These are phyloP conservation scores for Ceratobasidium sp. DNA, from an alignment of 1,284 basidiomycete species.

Conservation along the genomic window DNA sequence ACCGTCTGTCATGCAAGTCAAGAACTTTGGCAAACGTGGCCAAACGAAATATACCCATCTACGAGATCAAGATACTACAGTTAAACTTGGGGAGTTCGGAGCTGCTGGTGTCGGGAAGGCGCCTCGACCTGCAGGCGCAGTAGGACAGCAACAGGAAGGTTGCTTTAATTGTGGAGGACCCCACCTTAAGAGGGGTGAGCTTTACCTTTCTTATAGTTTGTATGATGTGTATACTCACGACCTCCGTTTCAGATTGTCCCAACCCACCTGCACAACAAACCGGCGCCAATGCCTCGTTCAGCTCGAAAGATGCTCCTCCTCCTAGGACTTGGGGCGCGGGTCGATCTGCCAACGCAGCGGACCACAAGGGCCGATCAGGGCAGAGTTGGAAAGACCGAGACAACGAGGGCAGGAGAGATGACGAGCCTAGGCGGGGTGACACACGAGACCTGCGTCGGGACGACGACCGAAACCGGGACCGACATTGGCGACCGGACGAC, in stretches of 20 bases:
- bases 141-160: slow-evolving; percentile 68
- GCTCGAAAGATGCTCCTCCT: slow-evolving; percentile 47
- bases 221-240: neutral
- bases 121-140: slow-evolving; percentile 57
- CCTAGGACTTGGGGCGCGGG: slow-evolving; percentile 36
- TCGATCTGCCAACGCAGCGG: slow-evolving; percentile 28
- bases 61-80: slow-evolving; percentile 92
- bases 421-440: slow-evolving; percentile 45
- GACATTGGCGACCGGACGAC: slow-evolving; percentile 50
- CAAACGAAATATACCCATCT: slow-evolving; percentile 96
- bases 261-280: slow-evolving; percentile 60
- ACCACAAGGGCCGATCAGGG: slow-evolving; percentile 41
- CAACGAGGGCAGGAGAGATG: slow-evolving; percentile 45
- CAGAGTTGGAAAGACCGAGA: slow-evolving; percentile 48
- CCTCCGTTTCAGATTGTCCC: slow-evolving; percentile 69
- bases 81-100: slow-evolving; percentile 71
- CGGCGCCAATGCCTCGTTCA: slow-evolving; percentile 61
- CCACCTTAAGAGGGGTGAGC: slow-evolving; percentile 84
- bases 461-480: slow-evolving; percentile 44
- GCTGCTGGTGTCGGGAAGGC: slow-evolving; percentile 64
- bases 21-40: slow-evolving; percentile 93
- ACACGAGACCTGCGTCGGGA: slow-evolving; percentile 12
- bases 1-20: slow-evolving; percentile 97
- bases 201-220: neutral
- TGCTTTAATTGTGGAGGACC: slow-evolving; percentile 94